A percentile compares a stretch with the other conserved stretches of the same genome.
Conservation (phyloP, 345 rosid species). For the Lenwebbia sp. region DNA sequence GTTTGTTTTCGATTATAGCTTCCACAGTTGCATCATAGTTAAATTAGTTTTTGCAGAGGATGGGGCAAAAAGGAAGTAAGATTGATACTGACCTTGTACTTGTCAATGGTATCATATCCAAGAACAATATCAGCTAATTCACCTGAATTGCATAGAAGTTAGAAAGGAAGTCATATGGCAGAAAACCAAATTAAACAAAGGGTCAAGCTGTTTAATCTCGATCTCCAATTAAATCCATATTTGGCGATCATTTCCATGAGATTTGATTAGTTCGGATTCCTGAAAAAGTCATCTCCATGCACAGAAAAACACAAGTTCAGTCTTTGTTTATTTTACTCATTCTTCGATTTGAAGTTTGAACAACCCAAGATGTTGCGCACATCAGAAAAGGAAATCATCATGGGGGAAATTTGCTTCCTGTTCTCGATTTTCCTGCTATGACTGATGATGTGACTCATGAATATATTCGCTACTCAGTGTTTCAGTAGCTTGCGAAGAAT, state of each 20-base stretch:
- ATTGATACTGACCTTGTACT: slow-evolving; percentile 29
- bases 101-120: slow-evolving; percentile 26
- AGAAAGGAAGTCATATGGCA: background rate
- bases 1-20: background rate
- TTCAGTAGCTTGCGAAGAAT: background rate
- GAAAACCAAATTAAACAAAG: background rate
- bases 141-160: slow-evolving; percentile 14
- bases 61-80: background rate
- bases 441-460: background rate
- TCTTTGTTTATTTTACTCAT: background rate
- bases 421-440: background rate
- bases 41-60: background rate
- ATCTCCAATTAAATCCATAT: background rate
- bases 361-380: background rate
- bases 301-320: background rate
- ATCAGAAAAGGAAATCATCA: background rate
- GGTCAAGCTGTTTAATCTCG: background rate
- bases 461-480: background rate
- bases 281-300: background rate
- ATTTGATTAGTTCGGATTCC: background rate
- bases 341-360: background rate
- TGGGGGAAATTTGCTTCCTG: background rate
- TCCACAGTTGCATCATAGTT: background rate
- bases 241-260: background rate
- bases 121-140: slow-evolving; percentile 45